Evolutionary conservation across 495 filamentous ascomycete species (phyloP).

Genomic region (Hypoxylon intermedium): DNA sequence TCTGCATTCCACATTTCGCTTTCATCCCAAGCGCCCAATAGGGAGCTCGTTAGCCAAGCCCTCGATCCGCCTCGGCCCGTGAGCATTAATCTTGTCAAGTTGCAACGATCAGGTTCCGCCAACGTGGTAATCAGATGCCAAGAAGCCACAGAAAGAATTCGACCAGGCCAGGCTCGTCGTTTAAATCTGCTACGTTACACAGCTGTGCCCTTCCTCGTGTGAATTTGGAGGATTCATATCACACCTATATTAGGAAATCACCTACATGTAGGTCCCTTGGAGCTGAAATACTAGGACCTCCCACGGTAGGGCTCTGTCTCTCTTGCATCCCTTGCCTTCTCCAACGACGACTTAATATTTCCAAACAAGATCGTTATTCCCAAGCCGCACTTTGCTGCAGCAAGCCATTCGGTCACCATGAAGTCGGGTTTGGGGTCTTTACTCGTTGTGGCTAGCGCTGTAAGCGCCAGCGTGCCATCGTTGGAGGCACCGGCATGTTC

Average conservation of each 20-base stretch:
- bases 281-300: slow-evolving; percentile 13
- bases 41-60: neutral
- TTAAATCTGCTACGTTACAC: slow-evolving; percentile 26
- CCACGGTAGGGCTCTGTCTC: slow-evolving; percentile 7
- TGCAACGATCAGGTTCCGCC: slow-evolving; percentile 5
- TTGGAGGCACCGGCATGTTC: slow-evolving; percentile 40
- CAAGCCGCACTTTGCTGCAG: neutral
- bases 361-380: neutral
- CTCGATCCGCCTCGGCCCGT: slow-evolving; percentile 15
- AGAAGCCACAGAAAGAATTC: slow-evolving; percentile 14
- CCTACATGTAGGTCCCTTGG: too few relatives aligned
- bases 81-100: neutral
- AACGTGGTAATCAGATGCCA: slow-evolving; percentile 29
- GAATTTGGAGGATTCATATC: slow-evolving; percentile 24
- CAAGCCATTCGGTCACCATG: slow-evolving; percentile 8
- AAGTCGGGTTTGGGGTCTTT: slow-evolving; percentile 14
- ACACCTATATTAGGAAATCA: slow-evolving; percentile 32
- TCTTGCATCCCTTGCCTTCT: neutral
- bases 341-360: neutral
- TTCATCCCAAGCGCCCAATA: slow-evolving; percentile 5
- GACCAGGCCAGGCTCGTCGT: slow-evolving; percentile 8
- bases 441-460: slow-evolving; percentile 10
- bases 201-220: slow-evolving; percentile 2
- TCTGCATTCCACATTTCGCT: neutral
- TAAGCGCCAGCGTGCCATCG: slow-evolving; percentile 25